phyloP scores from a whole-genome alignment of 106 monocot species.

The Alisma plantagoaquatica region DNA sequence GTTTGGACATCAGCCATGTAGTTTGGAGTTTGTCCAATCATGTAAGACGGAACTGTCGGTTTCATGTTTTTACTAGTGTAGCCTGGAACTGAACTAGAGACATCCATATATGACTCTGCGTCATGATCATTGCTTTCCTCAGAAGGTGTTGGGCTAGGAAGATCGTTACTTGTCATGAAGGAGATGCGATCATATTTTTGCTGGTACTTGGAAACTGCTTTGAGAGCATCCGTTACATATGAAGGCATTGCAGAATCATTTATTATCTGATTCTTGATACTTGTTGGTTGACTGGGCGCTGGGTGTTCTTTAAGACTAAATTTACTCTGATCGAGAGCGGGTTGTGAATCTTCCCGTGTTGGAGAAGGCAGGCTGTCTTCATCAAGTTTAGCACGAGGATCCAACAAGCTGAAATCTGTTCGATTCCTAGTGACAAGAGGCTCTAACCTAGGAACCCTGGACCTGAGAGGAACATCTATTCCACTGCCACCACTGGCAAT shows the following conservation, averaged over 20 bases:
- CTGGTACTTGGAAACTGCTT: constrained; percentile 75
- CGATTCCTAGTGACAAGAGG: constrained; percentile 17
- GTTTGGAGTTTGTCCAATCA: constrained; percentile 4
- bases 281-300: constrained; percentile 7
- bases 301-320: constrained; percentile 14
- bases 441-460: constrained; percentile 42
- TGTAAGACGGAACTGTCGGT: neutral
- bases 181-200: constrained; percentile 53
- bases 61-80: neutral
- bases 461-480: constrained; percentile 2
- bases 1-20: constrained; percentile 4
- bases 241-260: constrained; percentile 16
- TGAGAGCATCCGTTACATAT: constrained; percentile 62
- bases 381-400: constrained; percentile 83
- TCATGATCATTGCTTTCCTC: constrained; percentile 42
- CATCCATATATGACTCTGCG: constrained; percentile 43
- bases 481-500: constrained; percentile 1
- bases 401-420: constrained; percentile 49
- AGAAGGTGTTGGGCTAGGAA: constrained; percentile 96
- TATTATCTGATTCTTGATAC: constrained; percentile 4
- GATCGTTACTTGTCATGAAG: constrained; percentile 29
- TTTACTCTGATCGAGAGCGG: constrained; percentile 27
- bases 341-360: constrained; percentile 38
- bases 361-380: constrained; percentile 91
- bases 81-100: constrained; percentile 46